Evolutionary conservation across 2,329 filamentous ascomycete genomes (phyloP), one percentile per base, ranked within the genome.

Genomic region (Dactylellina cionopaga): DNA sequence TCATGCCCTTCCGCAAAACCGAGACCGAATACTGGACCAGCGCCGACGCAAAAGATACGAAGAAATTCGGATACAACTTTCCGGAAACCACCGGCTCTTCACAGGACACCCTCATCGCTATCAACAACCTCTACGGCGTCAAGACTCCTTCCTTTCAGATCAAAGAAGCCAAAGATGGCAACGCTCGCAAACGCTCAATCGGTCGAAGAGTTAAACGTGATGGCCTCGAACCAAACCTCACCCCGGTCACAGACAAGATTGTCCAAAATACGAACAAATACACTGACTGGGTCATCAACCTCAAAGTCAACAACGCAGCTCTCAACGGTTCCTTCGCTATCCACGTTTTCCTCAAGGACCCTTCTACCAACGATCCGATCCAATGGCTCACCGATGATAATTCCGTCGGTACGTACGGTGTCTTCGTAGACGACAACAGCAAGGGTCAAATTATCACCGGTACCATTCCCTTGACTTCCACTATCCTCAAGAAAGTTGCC

Each of bases 61-160:
- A 83, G 22, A 82, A 81, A 1, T 90, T 95, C 79, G 88, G 88
- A 9, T 95, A 95, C 78, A 88, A 87, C 0, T 96, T 96, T 77
- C 83, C 87, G 0, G 91, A 94, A 76, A 85, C 88, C 29, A 79
- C 77, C 10, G 51, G 51, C 4, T 60, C 78, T 25, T 78, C 77
- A 71, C 52, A 31, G 22, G 51, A 46, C 37, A 74, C 49, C 9
- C 37, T 52, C 5, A 27, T 52, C 24, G 47, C 44, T n/a, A 60
- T 59, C 22, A 68, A 69, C 31, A 35, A 43, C 3, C 51, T 55
- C 31, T 63, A 55, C 46, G 64, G 56, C 4, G 1, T 43, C 15
- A 37, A 37, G 13, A 58, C 62, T 3, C 51, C 51, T 17, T 27
- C 60, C 0, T 65, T 65, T 11, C 6, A 11, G 2, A 56, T 66